A percentile compares a stretch with the other conserved stretches of the same genome.
Evolutionary conservation across 169 alveolate genomes (phyloP).

Genomic region (Plasmodium coatneyi): DNA sequence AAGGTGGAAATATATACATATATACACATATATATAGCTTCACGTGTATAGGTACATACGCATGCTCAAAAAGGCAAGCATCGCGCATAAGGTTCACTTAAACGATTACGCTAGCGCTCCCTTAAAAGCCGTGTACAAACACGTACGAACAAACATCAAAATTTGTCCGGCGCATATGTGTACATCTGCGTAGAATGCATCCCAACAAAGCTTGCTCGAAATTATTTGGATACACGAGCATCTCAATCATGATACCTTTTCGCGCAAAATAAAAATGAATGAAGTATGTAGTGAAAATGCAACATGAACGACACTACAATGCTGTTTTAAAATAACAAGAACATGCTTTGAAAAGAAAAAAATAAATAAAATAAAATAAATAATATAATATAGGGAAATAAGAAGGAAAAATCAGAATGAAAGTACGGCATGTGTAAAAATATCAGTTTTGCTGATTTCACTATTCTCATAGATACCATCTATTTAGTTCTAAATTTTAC

Average conservation of each 20-base stretch:
- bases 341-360: constrained; percentile 9
- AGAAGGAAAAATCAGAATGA: background rate
- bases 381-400: background rate
- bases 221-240: constrained; percentile 1
- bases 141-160: background rate
- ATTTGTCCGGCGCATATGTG: background rate
- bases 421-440: background rate
- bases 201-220: background rate
- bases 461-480: constrained; percentile 32
- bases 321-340: constrained; percentile 9
- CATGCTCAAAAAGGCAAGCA: background rate
- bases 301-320: constrained; percentile 18
- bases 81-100: background rate
- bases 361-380: background rate
- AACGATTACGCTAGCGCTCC: background rate
- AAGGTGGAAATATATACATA: background rate
- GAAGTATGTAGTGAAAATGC: background rate
- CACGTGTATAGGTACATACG: background rate
- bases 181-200: background rate
- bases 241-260: constrained; percentile 6
- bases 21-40: background rate
- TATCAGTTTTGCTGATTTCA: background rate
- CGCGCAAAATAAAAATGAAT: background rate
- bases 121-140: constrained; percentile 2
- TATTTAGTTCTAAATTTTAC: constrained; percentile 49